Evolutionary conservation across 2,329 filamentous ascomycete species (phyloP), one percentile per base, ranked within the genome.

Genomic region (Mycosphaerella sp.): DNA sequence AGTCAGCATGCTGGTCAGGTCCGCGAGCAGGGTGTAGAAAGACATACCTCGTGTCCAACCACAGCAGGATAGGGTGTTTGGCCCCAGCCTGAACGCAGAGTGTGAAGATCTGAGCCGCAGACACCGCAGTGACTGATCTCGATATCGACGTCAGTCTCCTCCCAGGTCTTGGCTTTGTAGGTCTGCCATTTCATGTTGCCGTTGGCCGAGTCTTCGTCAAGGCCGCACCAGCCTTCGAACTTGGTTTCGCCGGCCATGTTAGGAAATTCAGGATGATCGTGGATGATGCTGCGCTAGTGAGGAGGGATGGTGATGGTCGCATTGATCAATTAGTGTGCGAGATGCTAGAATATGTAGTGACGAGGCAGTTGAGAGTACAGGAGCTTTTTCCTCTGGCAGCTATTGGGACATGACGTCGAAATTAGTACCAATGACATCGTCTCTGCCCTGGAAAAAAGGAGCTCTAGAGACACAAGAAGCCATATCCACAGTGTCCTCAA

Each of bases 181-280:
- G 41, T 42, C 43, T 58, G 56, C 76, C 76, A 79, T 35, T 68
- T 70, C 71, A 80, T 75, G 50, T 78, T 77, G 50, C 79, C 79
- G 43, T 79, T 64, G 32, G 67, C 73, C 10, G 76, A 67, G 53
- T 68, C 66, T 21, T 68, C 56, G 64, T 75, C 73, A 41, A 75
- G 71, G 60, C 74, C 78, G 56, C 79, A 67, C 78, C 78, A 81
- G 60, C 78, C 78, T 64, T 79, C 71, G 61, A 80, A 81, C 47
- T 73, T 75, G 64, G 75, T 73, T 57, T 73, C 68, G 28, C 21
- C 25, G 27, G 41, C 21, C 41, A 43, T 43, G 12, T 43, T 43
- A 17, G 8, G 39, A 34, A n/a, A 37, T 49, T 36, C 6, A 36
- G 18, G 30, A 28, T 46, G 16, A 45, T 45, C 7, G 36, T 39